phyloP scores from a whole-genome alignment of 768 basidiomycete genomes.

The Lactifluus subvellereus region DNA sequence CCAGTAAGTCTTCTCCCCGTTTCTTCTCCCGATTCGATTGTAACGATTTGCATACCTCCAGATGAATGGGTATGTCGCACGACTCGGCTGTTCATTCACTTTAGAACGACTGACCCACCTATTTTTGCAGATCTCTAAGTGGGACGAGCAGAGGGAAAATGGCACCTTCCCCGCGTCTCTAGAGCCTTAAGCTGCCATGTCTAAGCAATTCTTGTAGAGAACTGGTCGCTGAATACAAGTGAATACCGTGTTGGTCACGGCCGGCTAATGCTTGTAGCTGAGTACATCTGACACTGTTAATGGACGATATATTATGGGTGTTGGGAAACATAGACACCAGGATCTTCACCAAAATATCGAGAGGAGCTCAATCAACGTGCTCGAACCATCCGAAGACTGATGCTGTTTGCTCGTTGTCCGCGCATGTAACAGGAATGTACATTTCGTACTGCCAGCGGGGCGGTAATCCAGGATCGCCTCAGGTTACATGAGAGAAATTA shows the following conservation, averaged over 20 bases:
- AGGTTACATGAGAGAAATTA: too few relatives aligned
- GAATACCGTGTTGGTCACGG: background rate
- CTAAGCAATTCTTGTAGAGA: slow-evolving; percentile 5
- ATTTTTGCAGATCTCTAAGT: slow-evolving; percentile 65
- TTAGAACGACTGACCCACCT: background rate
- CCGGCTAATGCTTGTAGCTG: background rate
- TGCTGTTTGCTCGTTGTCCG: background rate
- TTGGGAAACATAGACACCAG: background rate
- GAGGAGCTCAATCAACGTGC: background rate
- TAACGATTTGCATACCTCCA: slow-evolving; percentile 31
- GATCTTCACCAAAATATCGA: too few relatives aligned
- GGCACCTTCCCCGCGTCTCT: slow-evolving; percentile 91
- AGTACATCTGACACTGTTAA: background rate
- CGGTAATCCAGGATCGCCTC: background rate
- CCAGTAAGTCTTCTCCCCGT: slow-evolving; percentile 61
- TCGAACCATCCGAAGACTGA: background rate
- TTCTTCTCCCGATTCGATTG: background rate
- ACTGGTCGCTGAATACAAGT: slow-evolving; percentile 1
- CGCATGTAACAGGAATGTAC: background rate
- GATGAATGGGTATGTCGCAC: slow-evolving; percentile 79
- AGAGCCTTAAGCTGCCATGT: slow-evolving; percentile 49
- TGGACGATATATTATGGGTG: background rate
- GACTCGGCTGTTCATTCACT: background rate
- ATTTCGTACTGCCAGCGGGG: background rate
- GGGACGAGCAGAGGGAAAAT: slow-evolving; percentile 91